Evolutionary conservation across 805 yeast genomes (phyloP), one percentile per base, ranked within the genome.

Genomic region (Clavispora carvajalis): DNA sequence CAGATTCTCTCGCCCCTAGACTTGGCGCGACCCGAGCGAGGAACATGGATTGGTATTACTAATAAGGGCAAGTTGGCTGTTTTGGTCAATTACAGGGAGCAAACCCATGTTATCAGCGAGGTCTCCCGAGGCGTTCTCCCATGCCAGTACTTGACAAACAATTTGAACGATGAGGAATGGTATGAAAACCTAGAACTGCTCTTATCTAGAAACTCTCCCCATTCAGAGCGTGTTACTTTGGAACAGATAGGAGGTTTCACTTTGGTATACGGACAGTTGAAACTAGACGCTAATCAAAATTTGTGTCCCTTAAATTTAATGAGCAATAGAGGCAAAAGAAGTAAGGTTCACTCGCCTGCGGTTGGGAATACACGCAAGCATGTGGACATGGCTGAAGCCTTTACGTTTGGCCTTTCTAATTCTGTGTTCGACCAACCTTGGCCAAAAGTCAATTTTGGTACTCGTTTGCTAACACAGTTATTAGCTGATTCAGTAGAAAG

Each of bases 1-100:
- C 46, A 54, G 31, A 62, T 83, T 1, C 56, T 87, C 9, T 74
- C 84, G 7, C 97, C 97, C 0, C 62, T 72, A 28, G 97, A 91
- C 58, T 58, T 85, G 51, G 87, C 82, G 1, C 60, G 89, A 25
- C 62, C 69, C 1, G 89, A 80, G 40, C 86, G 78, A 47, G 97
- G 99, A 1, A 86, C 97, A 0, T 93, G 99, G 99, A 77, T 87
- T 1, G 97, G 95, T 0, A 73, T 84, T 1, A 71, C 78, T 30
- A 65, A 66, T 22, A 56, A 51, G 2, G 87, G 87, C 0, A 70
- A 73, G 44, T 43, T 90, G 2, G 85, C 95, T 0, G 84, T 84
- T 2, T 69, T 91, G 21, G 80, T 93, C 13, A 91, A 91, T 57
- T 80, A 77, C 56, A 64, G 85, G 36, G 93, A 84, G 50, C 59